Evolutionary conservation across 2,329 filamentous ascomycete genomes (phyloP).

Genomic region (Aspergillus clavatus): DNA sequence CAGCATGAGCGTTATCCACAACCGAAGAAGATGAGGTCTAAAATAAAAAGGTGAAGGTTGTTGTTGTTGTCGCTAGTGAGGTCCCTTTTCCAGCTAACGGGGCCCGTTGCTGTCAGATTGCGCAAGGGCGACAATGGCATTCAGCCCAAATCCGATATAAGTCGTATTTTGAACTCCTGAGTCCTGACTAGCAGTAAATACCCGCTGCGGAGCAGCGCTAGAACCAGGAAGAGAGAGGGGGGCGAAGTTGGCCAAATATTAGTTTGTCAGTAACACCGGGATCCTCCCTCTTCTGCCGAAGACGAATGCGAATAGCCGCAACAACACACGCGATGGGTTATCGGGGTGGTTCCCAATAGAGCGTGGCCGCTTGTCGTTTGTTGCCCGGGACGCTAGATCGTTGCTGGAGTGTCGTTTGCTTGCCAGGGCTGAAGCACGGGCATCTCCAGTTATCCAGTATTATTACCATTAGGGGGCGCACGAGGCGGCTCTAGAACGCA

Average conservation of each 20-base stretch:
- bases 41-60: background rate
- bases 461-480: constrained; percentile 16
- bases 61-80: background rate
- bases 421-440: constrained; percentile 15
- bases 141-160: constrained; percentile 8
- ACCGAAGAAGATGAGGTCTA: background rate
- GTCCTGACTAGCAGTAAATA: constrained; percentile 11
- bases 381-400: background rate
- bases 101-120: constrained; percentile 14
- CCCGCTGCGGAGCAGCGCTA: constrained; percentile 21
- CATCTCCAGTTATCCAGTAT: background rate
- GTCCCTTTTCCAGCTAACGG: constrained; percentile 4
- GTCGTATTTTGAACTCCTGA: constrained; percentile 15
- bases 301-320: background rate
- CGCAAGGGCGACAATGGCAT: constrained; percentile 14
- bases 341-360: background rate
- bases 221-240: constrained; percentile 8
- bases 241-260: constrained; percentile 9
- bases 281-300: constrained; percentile 6
- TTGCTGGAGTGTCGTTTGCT: constrained; percentile 4
- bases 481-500: constrained; percentile 21
- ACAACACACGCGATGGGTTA: background rate
- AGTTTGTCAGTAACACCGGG: too few relatives aligned
- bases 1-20: constrained; percentile 29
- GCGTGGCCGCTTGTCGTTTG: background rate